Conservation (phyloP, 768 basidiomycete genomes). For the Suillus alpinus region DNA sequence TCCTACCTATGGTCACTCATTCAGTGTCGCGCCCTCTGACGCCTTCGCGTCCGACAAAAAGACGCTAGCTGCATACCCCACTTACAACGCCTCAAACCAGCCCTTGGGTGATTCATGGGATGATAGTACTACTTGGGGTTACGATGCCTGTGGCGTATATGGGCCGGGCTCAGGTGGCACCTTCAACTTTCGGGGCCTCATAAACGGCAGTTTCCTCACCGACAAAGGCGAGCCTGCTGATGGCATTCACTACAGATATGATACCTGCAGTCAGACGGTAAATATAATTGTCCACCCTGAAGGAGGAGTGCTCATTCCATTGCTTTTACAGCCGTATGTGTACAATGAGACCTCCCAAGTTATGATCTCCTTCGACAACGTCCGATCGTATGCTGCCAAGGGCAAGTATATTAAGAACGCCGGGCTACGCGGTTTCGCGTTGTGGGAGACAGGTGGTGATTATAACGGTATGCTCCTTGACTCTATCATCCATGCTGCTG, state of each 20-base stretch:
- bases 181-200: constrained; percentile 59
- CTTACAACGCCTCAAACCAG: constrained; percentile 42
- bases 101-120: constrained; percentile 61
- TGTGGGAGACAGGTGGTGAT: constrained; percentile 75
- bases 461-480: constrained; percentile 56
- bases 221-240: constrained; percentile 21
- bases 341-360: constrained; percentile 55
- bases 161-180: constrained; percentile 48
- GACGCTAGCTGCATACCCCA: constrained; percentile 45
- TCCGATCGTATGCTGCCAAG: constrained; percentile 56
- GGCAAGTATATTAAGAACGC: constrained; percentile 53
- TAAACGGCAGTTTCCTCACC: constrained; percentile 54
- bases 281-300: constrained; percentile 17
- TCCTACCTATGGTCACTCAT: constrained; percentile 81
- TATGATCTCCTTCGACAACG: constrained; percentile 66
- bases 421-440: constrained; percentile 62
- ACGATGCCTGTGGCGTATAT: constrained; percentile 53
- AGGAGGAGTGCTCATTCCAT: not conserved
- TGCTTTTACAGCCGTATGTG: constrained; percentile 53
- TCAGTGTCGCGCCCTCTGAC: constrained; percentile 34
- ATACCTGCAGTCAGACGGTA: constrained; percentile 73
- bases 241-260: constrained; percentile 54
- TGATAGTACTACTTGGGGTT: constrained; percentile 31
- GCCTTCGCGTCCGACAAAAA: constrained; percentile 37
- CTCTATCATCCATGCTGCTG: constrained; percentile 37